Conservation (phyloP, 1,284 basidiomycete species). For the Cutaneotrichosporon cyanovorans region DNA sequence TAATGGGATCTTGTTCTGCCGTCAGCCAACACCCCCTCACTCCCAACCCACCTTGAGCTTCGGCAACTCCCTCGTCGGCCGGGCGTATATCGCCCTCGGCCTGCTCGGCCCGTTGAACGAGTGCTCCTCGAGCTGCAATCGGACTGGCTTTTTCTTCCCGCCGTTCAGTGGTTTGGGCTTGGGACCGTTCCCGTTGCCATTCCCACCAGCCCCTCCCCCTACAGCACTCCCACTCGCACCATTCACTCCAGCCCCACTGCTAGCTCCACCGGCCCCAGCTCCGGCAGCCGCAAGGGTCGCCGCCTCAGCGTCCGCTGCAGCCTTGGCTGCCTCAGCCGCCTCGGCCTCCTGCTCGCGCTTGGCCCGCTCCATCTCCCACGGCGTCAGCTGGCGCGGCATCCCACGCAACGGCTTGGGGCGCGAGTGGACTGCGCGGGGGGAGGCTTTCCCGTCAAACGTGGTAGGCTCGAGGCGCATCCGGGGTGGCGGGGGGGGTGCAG, state of each 20-base stretch:
- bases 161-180: not conserved
- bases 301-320: not conserved
- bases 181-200: not conserved
- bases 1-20: slow-evolving; percentile 29
- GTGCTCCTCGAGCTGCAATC: slow-evolving; percentile 8
- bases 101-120: slow-evolving; percentile 9
- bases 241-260: too few relatives aligned
- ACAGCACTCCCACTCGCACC: too few relatives aligned
- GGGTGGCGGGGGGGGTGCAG: not conserved
- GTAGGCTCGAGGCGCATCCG: slow-evolving; percentile 19
- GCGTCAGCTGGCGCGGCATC: slow-evolving; percentile 17
- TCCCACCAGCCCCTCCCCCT: too few relatives aligned
- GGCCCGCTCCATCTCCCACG: slow-evolving; percentile 12
- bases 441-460: slow-evolving; percentile 28
- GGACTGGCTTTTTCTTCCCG: not conserved
- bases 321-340: not conserved
- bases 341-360: not conserved
- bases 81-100: slow-evolving; percentile 14
- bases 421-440: slow-evolving; percentile 26
- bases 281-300: not conserved
- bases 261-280: too few relatives aligned
- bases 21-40: not conserved
- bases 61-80: slow-evolving; percentile 25
- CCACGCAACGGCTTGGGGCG: slow-evolving; percentile 26
- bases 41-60: slow-evolving; percentile 27